These are phyloP conservation scores for Exophiala oligosperma DNA, from an alignment of 2,329 filamentous ascomycete species.

Conservation along the genomic window DNA sequence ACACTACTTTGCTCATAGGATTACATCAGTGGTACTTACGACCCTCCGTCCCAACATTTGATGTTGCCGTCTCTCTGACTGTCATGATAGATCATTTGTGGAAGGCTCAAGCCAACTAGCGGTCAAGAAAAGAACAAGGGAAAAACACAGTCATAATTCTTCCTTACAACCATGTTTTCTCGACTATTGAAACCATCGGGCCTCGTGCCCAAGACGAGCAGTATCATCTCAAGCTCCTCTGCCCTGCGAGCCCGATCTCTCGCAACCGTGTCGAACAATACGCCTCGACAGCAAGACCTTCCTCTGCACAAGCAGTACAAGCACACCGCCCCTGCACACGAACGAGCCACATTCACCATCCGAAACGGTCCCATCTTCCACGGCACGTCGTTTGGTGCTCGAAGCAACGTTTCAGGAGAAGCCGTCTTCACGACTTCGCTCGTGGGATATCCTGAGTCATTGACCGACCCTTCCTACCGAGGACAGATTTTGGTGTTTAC, in stretches of 20 bases:
- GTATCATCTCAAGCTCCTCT: slow-evolving; percentile 35
- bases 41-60: slow-evolving; percentile 18
- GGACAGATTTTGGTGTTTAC: slow-evolving; percentile 97
- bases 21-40: slow-evolving; percentile 61
- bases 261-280: slow-evolving; percentile 24
- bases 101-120: slow-evolving; percentile 66
- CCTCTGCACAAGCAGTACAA: slow-evolving; percentile 40
- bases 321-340: slow-evolving; percentile 67
- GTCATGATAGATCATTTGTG: slow-evolving; percentile 60
- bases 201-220: slow-evolving; percentile 47
- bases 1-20: slow-evolving; percentile 46
- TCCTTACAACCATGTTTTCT: slow-evolving; percentile 51
- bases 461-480: slow-evolving; percentile 69
- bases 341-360: slow-evolving; percentile 92
- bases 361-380: slow-evolving; percentile 94
- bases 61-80: slow-evolving; percentile 25
- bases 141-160: slow-evolving; percentile 30
- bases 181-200: slow-evolving; percentile 55
- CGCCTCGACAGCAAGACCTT: slow-evolving; percentile 37
- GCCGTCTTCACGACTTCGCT: slow-evolving; percentile 98
- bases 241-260: slow-evolving; percentile 36
- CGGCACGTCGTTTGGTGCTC: slow-evolving; percentile 94
- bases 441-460: slow-evolving; percentile 93
- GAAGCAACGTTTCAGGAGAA: slow-evolving; percentile 94
- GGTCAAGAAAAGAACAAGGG: slow-evolving; percentile 23